Conservation (phyloP, 345 rosid species). For the Durio zibethinus region DNA sequence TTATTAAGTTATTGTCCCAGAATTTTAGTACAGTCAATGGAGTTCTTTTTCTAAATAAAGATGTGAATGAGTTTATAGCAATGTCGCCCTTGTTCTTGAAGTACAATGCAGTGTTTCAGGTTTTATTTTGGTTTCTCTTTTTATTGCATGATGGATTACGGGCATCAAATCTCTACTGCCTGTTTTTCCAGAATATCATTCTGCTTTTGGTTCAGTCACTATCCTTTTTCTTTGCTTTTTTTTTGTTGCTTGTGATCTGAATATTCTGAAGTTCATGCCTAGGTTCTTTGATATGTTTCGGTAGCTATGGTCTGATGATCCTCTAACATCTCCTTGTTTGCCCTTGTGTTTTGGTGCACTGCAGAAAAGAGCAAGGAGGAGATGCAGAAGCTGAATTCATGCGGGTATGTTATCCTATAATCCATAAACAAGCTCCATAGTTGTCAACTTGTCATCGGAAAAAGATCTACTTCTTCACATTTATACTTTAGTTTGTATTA, state of each 20-base stretch:
- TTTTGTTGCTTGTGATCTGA: background rate
- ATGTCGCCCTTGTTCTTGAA: background rate
- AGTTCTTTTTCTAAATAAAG: background rate
- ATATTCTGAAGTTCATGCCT: background rate
- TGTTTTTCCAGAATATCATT: background rate
- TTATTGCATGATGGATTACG: background rate
- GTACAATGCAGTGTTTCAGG: background rate
- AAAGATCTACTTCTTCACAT: background rate
- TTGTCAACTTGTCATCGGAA: background rate
- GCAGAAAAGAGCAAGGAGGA: conserved; percentile 31
- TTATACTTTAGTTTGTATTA: background rate
- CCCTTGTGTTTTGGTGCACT: background rate
- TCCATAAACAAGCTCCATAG: background rate
- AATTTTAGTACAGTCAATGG: background rate
- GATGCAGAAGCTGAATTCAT: conserved; percentile 33
- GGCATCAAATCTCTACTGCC: background rate
- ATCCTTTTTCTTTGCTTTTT: background rate
- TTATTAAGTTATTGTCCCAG: background rate
- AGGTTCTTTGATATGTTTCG: background rate
- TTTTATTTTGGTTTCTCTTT: background rate
- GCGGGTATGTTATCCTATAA: conserved; percentile 31
- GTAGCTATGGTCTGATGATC: background rate
- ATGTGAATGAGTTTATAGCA: background rate
- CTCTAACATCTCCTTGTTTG: background rate
- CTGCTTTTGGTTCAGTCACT: background rate